phyloP scores from a whole-genome alignment of 2,329 filamentous ascomycete species.

The Aspergillus sergii region DNA sequence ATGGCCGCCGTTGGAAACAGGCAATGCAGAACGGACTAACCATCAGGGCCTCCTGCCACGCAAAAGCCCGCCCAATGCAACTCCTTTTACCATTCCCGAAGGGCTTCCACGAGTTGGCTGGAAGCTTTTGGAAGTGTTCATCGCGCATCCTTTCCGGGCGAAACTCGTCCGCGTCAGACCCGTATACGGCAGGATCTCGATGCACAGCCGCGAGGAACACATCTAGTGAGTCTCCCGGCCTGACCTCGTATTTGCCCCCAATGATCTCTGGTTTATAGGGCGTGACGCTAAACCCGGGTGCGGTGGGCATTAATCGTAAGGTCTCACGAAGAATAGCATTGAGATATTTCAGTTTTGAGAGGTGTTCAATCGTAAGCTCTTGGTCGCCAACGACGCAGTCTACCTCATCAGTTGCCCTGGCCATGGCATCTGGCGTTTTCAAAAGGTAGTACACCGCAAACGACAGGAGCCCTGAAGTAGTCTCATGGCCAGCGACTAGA shows the following conservation, averaged over 20 bases:
- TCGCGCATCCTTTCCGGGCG: conserved; percentile 72
- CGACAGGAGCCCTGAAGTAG: conserved; percentile 67
- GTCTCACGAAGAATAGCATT: conserved; percentile 65
- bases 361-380: conserved; percentile 60
- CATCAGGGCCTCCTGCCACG: conserved; percentile 70
- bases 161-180: conserved; percentile 66
- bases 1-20: no score
- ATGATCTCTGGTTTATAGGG: conserved; percentile 54
- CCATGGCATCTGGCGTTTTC: conserved; percentile 62
- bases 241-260: conserved; percentile 63
- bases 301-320: conserved; percentile 62
- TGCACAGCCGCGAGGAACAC: conserved; percentile 59
- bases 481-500: conserved; percentile 71
- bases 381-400: conserved; percentile 64
- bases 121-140: conserved; percentile 66
- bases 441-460: conserved; percentile 67
- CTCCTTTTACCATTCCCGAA: conserved; percentile 72
- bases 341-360: conserved; percentile 51
- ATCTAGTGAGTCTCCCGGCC: conserved; percentile 54
- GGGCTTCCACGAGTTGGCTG: conserved; percentile 65
- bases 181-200: conserved; percentile 64
- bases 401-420: conserved; percentile 67
- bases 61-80: conserved; percentile 74
- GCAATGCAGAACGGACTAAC: conserved; percentile 30
- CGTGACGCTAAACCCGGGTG: conserved; percentile 37